phyloP scores from a whole-genome alignment of 1,284 basidiomycete species.

The Leccinum pseudoinsigne region DNA sequence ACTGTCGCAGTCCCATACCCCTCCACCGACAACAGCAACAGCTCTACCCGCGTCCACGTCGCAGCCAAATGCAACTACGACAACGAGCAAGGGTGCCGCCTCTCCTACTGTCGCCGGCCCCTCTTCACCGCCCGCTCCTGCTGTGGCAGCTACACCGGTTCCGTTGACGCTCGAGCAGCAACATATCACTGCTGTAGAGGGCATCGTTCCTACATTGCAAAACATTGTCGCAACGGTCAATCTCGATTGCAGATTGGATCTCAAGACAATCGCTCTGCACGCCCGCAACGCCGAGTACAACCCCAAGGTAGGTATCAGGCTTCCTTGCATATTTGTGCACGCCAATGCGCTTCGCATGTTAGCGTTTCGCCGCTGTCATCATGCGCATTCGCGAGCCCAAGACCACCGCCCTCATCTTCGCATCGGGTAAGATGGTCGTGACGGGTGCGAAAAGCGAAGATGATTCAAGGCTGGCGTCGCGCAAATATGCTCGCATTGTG shows the following conservation, averaged over 20 bases:
- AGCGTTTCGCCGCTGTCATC: constrained; percentile 99
- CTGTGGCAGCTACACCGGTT: constrained; percentile 37
- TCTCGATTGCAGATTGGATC: constrained; percentile 93
- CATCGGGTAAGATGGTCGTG: constrained; percentile 99
- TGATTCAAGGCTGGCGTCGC: constrained; percentile 93
- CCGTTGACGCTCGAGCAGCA: constrained; percentile 84
- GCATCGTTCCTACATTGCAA: constrained; percentile 93
- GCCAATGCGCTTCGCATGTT: constrained; percentile 60
- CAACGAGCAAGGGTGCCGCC: constrained; percentile 28
- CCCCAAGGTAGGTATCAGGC: constrained; percentile 87
- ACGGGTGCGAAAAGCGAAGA: constrained; percentile 99
- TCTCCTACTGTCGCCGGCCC: constrained; percentile 18
- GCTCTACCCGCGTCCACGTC: constrained; percentile 31
- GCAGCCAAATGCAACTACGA: constrained; percentile 25
- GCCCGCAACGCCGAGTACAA: constrained; percentile 98
- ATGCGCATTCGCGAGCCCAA: constrained; percentile 99
- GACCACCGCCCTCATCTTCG: constrained; percentile 99
- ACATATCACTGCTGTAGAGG: constrained; percentile 92
- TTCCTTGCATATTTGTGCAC: constrained; percentile 46
- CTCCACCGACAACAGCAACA: constrained; percentile 31
- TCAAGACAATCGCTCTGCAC: constrained; percentile 98
- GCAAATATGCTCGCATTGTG: constrained; percentile 99
- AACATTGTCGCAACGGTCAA: constrained; percentile 99
- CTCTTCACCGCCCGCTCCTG: neutral
- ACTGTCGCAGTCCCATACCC: constrained; percentile 37